phyloP scores from a whole-genome alignment of 1,284 basidiomycete species.

The Boletellus deceptivus region DNA sequence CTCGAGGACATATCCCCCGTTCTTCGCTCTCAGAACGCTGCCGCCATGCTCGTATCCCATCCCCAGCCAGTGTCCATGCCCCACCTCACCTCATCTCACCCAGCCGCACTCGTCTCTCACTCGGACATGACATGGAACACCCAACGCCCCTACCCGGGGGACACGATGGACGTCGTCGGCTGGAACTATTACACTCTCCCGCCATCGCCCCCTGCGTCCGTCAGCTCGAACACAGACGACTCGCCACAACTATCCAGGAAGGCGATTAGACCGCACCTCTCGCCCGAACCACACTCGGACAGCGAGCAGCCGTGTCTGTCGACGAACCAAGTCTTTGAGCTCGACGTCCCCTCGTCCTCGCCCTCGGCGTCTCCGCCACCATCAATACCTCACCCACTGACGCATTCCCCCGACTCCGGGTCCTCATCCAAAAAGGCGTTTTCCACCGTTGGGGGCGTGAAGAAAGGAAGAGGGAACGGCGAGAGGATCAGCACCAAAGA shows the following conservation, averaged over 20 bases:
- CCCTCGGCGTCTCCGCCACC: slow-evolving; percentile 38
- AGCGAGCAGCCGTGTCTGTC: slow-evolving; percentile 55
- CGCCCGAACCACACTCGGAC: slow-evolving; percentile 44
- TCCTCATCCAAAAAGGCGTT: slow-evolving; percentile 44
- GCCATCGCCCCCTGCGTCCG: slow-evolving; percentile 52
- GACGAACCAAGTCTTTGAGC: slow-evolving; percentile 70
- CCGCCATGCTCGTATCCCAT: slow-evolving; percentile 30
- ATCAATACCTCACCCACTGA: slow-evolving; percentile 29
- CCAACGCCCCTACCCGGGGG: slow-evolving; percentile 38
- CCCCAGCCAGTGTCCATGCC: slow-evolving; percentile 49
- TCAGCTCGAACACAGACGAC: slow-evolving; percentile 41
- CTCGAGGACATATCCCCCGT: slow-evolving; percentile 20
- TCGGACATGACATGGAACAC: slow-evolving; percentile 48
- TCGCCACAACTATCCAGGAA: slow-evolving; percentile 48
- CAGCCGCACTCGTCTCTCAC: slow-evolving; percentile 43
- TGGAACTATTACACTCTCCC: slow-evolving; percentile 48
- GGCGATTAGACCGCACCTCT: slow-evolving; percentile 49
- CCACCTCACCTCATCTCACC: slow-evolving; percentile 51
- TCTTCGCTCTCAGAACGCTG: slow-evolving; percentile 7
- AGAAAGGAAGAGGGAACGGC: slow-evolving; percentile 57
- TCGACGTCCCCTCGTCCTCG: slow-evolving; percentile 41
- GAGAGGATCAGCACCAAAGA: slow-evolving; percentile 76
- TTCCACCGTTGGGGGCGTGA: slow-evolving; percentile 41
- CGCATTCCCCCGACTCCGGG: slow-evolving; percentile 27
- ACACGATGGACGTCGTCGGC: slow-evolving; percentile 41